Conservation (phyloP, 176 grass and related monocot species). For the Oryza meyeriana region DNA sequence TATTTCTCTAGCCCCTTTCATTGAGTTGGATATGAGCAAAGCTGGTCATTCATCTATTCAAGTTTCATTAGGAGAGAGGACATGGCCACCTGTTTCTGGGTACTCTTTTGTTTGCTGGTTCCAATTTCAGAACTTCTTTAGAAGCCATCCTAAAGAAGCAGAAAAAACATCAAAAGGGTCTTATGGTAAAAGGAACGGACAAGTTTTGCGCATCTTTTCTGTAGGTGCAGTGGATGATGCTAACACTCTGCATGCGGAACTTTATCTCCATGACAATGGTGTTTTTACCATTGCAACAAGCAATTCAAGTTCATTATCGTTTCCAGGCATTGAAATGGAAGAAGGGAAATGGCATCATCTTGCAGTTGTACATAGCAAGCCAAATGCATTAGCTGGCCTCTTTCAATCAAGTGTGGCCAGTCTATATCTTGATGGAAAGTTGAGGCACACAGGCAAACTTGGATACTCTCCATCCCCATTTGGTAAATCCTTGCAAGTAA, state of each 20-base stretch:
- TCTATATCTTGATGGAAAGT: constrained; percentile 93
- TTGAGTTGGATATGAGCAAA: constrained; percentile 99
- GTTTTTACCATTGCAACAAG: constrained; percentile 90
- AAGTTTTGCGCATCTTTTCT: constrained; percentile 92
- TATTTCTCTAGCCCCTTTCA: constrained; percentile 91
- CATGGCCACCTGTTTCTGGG: constrained; percentile 97
- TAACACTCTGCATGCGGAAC: constrained; percentile 74
- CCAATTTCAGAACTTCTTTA: constrained; percentile 83
- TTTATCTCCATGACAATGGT: constrained; percentile 92
- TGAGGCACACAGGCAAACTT: constrained; percentile 95
- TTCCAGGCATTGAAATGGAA: constrained; percentile 83
- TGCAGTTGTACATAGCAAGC: constrained; percentile 96
- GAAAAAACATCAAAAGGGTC: constrained; percentile 57
- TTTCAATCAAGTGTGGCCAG: constrained; percentile 96
- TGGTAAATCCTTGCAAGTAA: constrained; percentile 98
- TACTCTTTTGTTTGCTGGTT: constrained; percentile 99
- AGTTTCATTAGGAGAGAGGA: constrained; percentile 99
- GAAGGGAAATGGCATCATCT: constrained; percentile 99
- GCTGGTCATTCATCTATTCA: constrained; percentile 93
- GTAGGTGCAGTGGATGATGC: constrained; percentile 83
- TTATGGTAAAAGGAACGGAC: constrained; percentile 59
- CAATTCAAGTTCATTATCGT: constrained; percentile 84
- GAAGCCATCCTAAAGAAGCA: constrained; percentile 67
- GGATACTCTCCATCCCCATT: constrained; percentile 83
- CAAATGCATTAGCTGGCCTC: constrained; percentile 96